A percentile compares a stretch with the other conserved stretches of the same genome.
Conservation (phyloP, 1,139 yeast genomes). For the Hansenula anomala region DNA sequence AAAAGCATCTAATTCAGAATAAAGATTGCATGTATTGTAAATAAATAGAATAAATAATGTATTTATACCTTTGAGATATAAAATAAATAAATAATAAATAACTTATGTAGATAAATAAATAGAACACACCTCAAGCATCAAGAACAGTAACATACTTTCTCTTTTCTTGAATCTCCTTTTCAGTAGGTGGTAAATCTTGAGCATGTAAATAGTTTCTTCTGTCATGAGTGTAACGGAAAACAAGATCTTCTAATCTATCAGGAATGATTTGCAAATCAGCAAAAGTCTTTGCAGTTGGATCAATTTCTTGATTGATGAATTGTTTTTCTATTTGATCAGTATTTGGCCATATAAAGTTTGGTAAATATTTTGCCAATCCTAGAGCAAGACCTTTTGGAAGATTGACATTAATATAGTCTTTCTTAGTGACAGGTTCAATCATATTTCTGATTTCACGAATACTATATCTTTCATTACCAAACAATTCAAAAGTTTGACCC, state of each 20-base stretch:
- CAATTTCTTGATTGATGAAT: conserved; percentile 61
- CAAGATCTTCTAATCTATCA: conserved; percentile 62
- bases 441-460: conserved; percentile 63
- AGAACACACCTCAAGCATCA: conserved; percentile 2
- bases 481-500: conserved; percentile 73
- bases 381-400: conserved; percentile 48
- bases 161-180: conserved; percentile 16
- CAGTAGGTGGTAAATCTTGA: conserved; percentile 25
- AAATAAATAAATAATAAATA: conserved; percentile 1
- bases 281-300: conserved; percentile 60
- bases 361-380: conserved; percentile 43
- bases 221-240: conserved; percentile 46
- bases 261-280: conserved; percentile 70
- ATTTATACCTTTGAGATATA: no score
- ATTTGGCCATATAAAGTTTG: conserved; percentile 64
- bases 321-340: conserved; percentile 74
- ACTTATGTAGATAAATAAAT: background rate
- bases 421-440: conserved; percentile 55
- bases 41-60: no score
- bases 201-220: conserved; percentile 22
- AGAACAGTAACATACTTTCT: conserved; percentile 10
- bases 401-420: conserved; percentile 38
- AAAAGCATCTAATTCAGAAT: background rate
- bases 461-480: conserved; percentile 67
- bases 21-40: background rate